Percentiles rank a stretch among this genome's conserved stretches.
These are phyloP conservation scores for Solanum gracilifrons DNA, from an alignment of 257 asterid species.

Conservation along the genomic window DNA sequence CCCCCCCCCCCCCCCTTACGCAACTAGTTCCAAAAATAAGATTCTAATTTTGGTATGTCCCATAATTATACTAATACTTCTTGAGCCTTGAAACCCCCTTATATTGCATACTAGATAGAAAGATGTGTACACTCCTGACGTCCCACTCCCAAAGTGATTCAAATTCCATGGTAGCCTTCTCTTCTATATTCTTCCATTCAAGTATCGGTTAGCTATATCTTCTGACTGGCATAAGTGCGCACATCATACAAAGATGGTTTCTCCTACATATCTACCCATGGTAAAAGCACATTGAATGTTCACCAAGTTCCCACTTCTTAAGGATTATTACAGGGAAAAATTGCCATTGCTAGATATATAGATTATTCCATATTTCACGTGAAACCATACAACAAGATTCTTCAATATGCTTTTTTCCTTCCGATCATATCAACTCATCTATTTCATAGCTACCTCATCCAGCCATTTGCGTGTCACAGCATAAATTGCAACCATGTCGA, in stretches of 20 bases:
- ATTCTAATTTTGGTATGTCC: neutral
- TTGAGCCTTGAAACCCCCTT: neutral
- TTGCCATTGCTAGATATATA: neutral
- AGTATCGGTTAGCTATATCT: neutral
- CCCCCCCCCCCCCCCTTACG: neutral
- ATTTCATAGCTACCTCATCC: neutral
- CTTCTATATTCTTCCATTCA: neutral
- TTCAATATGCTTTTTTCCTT: neutral
- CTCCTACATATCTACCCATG: neutral
- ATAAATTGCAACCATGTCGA: neutral
- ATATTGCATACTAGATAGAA: neutral
- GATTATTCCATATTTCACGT: neutral
- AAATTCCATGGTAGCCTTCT: neutral
- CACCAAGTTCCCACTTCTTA: neutral
- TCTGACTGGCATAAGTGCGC: neutral
- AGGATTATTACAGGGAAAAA: neutral
- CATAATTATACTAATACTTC: neutral
- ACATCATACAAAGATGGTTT: neutral
- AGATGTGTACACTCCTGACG: neutral
- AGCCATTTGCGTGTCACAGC: neutral
- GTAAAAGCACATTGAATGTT: neutral
- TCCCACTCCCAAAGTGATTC: neutral
- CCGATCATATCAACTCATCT: neutral
- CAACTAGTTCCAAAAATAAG: neutral
- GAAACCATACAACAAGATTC: neutral